Base-by-base conservation (phyloP, 768 basidiomycete species). In the Gyrodon lividus region DNA sequence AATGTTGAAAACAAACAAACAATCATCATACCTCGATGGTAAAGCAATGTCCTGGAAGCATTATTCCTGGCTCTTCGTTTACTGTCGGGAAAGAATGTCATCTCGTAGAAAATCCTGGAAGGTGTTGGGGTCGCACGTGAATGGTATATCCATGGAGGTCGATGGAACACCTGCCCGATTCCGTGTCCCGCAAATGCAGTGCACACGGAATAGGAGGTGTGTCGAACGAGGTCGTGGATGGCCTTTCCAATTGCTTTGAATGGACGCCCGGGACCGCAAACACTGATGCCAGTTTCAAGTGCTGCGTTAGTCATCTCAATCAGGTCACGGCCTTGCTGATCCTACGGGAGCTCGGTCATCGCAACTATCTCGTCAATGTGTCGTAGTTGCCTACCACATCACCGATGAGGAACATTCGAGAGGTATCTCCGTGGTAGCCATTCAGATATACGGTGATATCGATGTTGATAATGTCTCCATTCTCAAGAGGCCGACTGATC, bases 351-450 rank as follows among this genome's bases (percentile, higher is more conserved):
- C 34, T 39, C 12, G 40, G 33, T 42, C 19, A 37, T 16, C 12
- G 17, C 23, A 31, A 10, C 26, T 17, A 34, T 19, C n/a, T 37
- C 17, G 1, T 4, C n/a, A 37, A 31, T 14, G 43, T n/a, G 26
- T 3, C 12, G 38, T 8, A 17, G 23, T 37, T 51, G 72, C 69
- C 66, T 57, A 92, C 89, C 14, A 91, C 90, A 30, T 83, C 65
- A 34, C 92, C 92, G 5, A 96, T 84, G 3, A 87, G 69, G 66
- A 92, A 94, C 0, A 88, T 96, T 45, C 78, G 71, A 0, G 92
- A 93, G 0, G 92, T 95, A 59, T 96, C 94, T 1, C 94, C 94
- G 58, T 96, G 93, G 67, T 82, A 92, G 2, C 89, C 87, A 50
- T 90, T 71, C n/a, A 86, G 70, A 65, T 80, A 95, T 7, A 95